Percentiles rank a stretch among this genome's conserved stretches.
phyloP scores from a whole-genome alignment of 129 eudicot genomes.

The Chrysanthemum lavandulifolium region DNA sequence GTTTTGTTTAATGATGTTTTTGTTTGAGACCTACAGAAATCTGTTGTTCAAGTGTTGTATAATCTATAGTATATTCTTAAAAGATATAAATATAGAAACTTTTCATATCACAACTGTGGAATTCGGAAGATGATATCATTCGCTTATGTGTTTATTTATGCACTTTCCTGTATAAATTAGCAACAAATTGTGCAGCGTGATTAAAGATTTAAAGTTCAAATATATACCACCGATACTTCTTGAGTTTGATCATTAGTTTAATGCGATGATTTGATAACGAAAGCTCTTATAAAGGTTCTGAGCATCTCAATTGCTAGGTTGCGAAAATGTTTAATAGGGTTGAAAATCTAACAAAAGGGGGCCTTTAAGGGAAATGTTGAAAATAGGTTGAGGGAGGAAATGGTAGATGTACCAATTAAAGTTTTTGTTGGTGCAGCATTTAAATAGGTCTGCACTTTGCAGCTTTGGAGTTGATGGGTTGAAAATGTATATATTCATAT shows the following conservation, averaged over 20 bases:
- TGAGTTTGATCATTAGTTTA: background rate
- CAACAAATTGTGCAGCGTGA: background rate
- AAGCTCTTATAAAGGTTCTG: too few relatives aligned
- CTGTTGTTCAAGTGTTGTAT: background rate
- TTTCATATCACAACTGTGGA: background rate
- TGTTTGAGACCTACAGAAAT: background rate
- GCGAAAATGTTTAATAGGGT: too few relatives aligned
- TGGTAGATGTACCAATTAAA: too few relatives aligned
- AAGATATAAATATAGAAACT: background rate
- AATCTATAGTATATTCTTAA: background rate
- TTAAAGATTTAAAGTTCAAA: background rate
- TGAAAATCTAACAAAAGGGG: too few relatives aligned
- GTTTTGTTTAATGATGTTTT: background rate
- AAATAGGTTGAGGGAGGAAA: too few relatives aligned
- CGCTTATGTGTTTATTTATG: background rate
- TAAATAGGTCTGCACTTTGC: too few relatives aligned
- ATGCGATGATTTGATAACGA: background rate
- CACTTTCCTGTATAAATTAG: background rate
- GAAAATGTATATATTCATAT: too few relatives aligned
- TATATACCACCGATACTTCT: background rate
- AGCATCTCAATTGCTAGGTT: too few relatives aligned
- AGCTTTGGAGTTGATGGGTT: too few relatives aligned
- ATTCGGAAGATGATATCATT: background rate
- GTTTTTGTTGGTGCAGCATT: too few relatives aligned
- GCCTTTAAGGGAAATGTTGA: too few relatives aligned